Percentiles rank a stretch among this genome's conserved stretches.
Evolutionary conservation across 768 basidiomycete species (phyloP).

Genomic region (Termitomyces titanicus): DNA sequence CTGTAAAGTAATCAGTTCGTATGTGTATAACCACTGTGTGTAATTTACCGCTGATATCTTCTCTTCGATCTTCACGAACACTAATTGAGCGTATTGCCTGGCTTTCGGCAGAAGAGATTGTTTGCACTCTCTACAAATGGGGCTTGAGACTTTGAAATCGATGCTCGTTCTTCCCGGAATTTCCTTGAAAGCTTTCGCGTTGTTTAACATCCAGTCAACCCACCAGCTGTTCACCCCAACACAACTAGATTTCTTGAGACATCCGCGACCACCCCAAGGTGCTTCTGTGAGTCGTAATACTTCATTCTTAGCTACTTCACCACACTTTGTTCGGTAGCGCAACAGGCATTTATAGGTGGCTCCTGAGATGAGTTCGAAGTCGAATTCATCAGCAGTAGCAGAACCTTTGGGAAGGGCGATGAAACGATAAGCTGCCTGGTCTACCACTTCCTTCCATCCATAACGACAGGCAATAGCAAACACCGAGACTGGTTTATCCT

Average conservation of each 20-base stretch:
- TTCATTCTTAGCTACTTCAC: slow-evolving; percentile 19
- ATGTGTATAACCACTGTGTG: not conserved
- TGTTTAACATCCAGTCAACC: slow-evolving; percentile 28
- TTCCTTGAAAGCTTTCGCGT: slow-evolving; percentile 26
- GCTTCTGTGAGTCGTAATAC: slow-evolving; percentile 11
- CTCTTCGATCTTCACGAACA: slow-evolving; percentile 29
- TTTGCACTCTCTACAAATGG: slow-evolving; percentile 24
- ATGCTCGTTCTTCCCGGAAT: not conserved
- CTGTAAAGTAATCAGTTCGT: not conserved
- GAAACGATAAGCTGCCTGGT: slow-evolving; percentile 29
- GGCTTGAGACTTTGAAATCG: slow-evolving; percentile 18
- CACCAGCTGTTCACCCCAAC: slow-evolving; percentile 27
- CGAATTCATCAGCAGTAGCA: slow-evolving; percentile 33
- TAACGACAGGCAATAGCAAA: slow-evolving; percentile 41
- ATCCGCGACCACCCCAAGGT: not conserved
- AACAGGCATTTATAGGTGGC: slow-evolving; percentile 37
- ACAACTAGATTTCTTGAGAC: not conserved
- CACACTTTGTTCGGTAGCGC: slow-evolving; percentile 38
- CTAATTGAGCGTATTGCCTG: slow-evolving; percentile 25
- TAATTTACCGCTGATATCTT: slow-evolving; percentile 25
- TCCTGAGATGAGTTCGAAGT: slow-evolving; percentile 38
- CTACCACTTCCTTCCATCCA: slow-evolving; percentile 31
- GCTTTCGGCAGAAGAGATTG: slow-evolving; percentile 23
- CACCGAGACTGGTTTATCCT: slow-evolving; percentile 35
- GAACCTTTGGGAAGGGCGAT: slow-evolving; percentile 27